Base-by-base conservation (phyloP, 1,284 basidiomycete genomes). In the Austroboletus novae-zelandiae region DNA sequence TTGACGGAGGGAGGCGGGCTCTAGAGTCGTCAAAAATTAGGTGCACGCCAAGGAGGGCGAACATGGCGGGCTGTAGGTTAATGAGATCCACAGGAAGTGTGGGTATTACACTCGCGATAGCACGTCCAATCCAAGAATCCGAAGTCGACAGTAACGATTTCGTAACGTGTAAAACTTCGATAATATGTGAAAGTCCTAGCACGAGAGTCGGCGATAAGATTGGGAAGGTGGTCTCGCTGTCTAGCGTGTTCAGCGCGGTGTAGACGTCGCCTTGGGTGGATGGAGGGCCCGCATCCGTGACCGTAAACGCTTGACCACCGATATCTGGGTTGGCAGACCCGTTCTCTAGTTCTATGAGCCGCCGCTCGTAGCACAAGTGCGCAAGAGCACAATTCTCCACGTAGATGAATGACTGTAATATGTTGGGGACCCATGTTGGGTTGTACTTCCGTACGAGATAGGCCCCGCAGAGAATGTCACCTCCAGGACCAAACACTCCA, bases 381-480 rank as follows among this genome's bases (percentile, higher is more conserved):
- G 85, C 81, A 2, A 81, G 70, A 1, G 82, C 79, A 56, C 78
- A 83, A 59, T 89, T 89, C 67, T 89, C 88, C 53, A 89, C 86
- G 58, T 86, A 86, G 57, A 73, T 68, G 62, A 83, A 85, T 10
- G 81, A 84, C 56, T 84, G 80, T 30, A 88, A 56, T 51, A 78
- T 74, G 55, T 74, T 71, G 2, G 61, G 56, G 27, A 81, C 73
- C 86, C 86, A 90, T 0, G 80, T 78, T 0, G 81, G 82, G 59
- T 85, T 87, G 48, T 68, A 64, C 59, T 76, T 70, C 34, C 81
- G 77, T 3, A 76, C 70, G 30, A 89, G 75, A 59, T 83, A 84
- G 14, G 78, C 76, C 11, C 78, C 83, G 48, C 78, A 79, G 11
- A 86, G 62, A 58, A 84, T 74, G 62, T 89, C 87, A 4, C 87